A percentile compares a stretch with the other conserved stretches of the same genome.
Conservation (phyloP, 192 early-diverging fungal species). For the Coemansia sp. region DNA sequence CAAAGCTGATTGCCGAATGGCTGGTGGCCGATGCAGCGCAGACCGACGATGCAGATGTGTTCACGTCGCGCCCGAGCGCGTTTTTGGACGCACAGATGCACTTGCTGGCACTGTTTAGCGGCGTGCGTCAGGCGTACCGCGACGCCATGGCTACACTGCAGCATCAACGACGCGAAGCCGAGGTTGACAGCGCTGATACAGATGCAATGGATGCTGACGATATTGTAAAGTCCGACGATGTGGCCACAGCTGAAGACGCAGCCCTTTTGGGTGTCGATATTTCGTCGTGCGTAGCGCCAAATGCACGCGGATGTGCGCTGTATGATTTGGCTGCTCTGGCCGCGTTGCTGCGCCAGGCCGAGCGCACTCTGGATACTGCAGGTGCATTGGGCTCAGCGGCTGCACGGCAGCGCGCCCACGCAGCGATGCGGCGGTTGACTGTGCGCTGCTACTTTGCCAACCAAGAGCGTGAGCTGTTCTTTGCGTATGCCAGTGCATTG, state of each 20-base stretch:
- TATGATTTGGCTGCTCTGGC: conserved; percentile 75
- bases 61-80: conserved; percentile 19
- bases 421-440: conserved; percentile 62
- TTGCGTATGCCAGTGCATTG: conserved; percentile 67
- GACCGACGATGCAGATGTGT: conserved; percentile 17
- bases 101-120: conserved; percentile 40
- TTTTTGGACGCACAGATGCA: conserved; percentile 53
- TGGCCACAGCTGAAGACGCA: conserved; percentile 61
- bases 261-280: conserved; percentile 62
- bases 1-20: conserved; percentile 50
- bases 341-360: conserved; percentile 55
- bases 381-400: conserved; percentile 50
- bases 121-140: conserved; percentile 46
- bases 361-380: conserved; percentile 47
- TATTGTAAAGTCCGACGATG: conserved; percentile 14
- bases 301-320: conserved; percentile 60
- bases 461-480: conserved; percentile 64
- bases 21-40: conserved; percentile 44
- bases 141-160: conserved; percentile 26
- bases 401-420: conserved; percentile 55
- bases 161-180: conserved; percentile 22
- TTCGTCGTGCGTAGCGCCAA: conserved; percentile 51
- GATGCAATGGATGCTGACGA: conserved; percentile 34
- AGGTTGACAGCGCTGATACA: conserved; percentile 22
- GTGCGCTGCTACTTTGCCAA: conserved; percentile 72